Evolutionary conservation across 2,329 filamentous ascomycete genomes (phyloP), one percentile per base, ranked within the genome.

Genomic region (Plectosphaerella cucumerina): DNA sequence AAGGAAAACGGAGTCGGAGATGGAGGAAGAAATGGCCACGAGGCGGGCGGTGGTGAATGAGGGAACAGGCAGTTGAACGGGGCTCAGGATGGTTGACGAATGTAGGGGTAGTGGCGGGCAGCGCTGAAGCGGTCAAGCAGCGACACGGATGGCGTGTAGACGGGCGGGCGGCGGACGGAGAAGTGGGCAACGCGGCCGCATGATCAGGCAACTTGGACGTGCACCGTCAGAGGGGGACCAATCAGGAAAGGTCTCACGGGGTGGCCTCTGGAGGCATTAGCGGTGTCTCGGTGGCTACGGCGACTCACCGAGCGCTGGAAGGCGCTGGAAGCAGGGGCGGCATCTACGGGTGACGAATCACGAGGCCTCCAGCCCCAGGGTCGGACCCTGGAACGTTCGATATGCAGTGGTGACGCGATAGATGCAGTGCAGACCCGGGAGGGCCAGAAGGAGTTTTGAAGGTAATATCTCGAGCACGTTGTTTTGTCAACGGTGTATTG

Each of bases 71-170:
- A n/a, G 15, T 18, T n/a, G 12, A 20, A n/a, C n/a, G n/a, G n/a
- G n/a, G n/a, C n/a, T n/a, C n/a, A n/a, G n/a, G 26, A 49, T 48
- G 45, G 53, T 15, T 50, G 42, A 34, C 21, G 23, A 34, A 49
- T 42, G 50, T 44, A 47, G 45, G 45, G 44, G 43, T 44, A 42
- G 50, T 22, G 45, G 45, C 44, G 44, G 47, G 31, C 12, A 20
- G 17, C 18, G 26, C 18, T 18, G 49, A n/a, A n/a, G 51, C 46
- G 44, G 51, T 47, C 48, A 43, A 20, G 34, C 33, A 44, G 41
- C 41, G 41, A 45, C 9, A 48, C 22, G 48, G 45, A 21, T 47
- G 33, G 26, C 26, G 26, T 31, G 26, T 8, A 31, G 26, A 31
- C 26, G 26, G n/a, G n/a, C n/a, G n/a, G n/a, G 26, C 26, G 26